phyloP scores from a whole-genome alignment of 1,284 basidiomycete species.

The Coniferiporia sulphurascens region DNA sequence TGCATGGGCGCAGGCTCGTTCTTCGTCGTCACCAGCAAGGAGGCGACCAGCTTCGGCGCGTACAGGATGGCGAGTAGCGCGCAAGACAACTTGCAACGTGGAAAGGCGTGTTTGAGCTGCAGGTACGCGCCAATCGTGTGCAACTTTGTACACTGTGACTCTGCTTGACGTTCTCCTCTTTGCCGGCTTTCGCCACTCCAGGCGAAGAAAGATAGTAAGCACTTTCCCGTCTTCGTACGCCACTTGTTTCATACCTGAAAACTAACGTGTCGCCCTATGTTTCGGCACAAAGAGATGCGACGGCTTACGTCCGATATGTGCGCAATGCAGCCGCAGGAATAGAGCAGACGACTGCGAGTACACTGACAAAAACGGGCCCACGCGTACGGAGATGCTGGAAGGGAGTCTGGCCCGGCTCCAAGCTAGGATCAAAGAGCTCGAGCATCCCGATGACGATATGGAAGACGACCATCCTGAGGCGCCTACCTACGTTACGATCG shows the following conservation, averaged over 20 bases:
- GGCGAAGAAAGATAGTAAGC: constrained; percentile 37
- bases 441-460: constrained; percentile 24
- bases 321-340: constrained; percentile 29
- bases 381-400: constrained; percentile 34
- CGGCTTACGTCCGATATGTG: constrained; percentile 34
- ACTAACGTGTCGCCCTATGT: not conserved
- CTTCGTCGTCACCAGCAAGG: constrained; percentile 7
- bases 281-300: constrained; percentile 34
- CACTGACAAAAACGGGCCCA: constrained; percentile 28
- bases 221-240: too few species aligned
- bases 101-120: constrained; percentile 26
- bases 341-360: constrained; percentile 40
- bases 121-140: constrained; percentile 15
- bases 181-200: constrained; percentile 14
- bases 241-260: not conserved
- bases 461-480: not conserved
- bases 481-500: too few species aligned
- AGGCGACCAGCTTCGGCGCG: not conserved
- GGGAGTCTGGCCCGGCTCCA: constrained; percentile 33
- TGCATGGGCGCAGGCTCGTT: not conserved
- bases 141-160: not conserved
- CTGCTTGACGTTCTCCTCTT: not conserved
- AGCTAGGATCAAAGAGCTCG: constrained; percentile 36
- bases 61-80: not conserved
- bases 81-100: constrained; percentile 22